A percentile compares a stretch with the other conserved stretches of the same genome.
Conservation (phyloP, 352 stramenopile genomes). For the Globisporangium cederbergense region DNA sequence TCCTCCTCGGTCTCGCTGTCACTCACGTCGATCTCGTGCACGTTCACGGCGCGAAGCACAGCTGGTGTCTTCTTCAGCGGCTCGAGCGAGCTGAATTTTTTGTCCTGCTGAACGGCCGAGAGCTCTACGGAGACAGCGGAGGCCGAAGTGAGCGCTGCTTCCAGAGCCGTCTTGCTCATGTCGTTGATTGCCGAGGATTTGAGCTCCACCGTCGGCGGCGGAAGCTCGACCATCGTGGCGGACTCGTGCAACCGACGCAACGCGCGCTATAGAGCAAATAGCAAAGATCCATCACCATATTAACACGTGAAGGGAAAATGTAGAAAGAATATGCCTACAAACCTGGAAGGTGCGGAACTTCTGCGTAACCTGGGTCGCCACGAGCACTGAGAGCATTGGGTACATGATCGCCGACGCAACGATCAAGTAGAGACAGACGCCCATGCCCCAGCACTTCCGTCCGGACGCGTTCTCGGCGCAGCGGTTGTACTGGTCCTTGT, state of each 20-base stretch:
- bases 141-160: neutral
- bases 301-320: neutral
- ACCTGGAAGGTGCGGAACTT: constrained; percentile 61
- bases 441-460: constrained; percentile 75
- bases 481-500: constrained; percentile 76
- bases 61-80: constrained; percentile 44
- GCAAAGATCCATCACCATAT: neutral
- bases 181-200: constrained; percentile 34
- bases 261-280: constrained; percentile 19
- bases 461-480: constrained; percentile 52
- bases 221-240: constrained; percentile 44
- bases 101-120: constrained; percentile 26
- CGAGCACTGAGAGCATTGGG: constrained; percentile 52
- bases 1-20: constrained; percentile 39
- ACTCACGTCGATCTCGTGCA: constrained; percentile 29
- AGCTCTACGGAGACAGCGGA: constrained; percentile 32
- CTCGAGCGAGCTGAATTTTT: constrained; percentile 25
- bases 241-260: constrained; percentile 49
- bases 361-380: constrained; percentile 51
- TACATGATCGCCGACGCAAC: constrained; percentile 54
- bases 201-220: constrained; percentile 32
- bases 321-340: neutral
- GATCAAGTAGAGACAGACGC: constrained; percentile 53
- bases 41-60: constrained; percentile 28
- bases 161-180: constrained; percentile 17